Base-by-base conservation (phyloP, 129 eudicot genomes). In the Dittrichia graveolens region DNA sequence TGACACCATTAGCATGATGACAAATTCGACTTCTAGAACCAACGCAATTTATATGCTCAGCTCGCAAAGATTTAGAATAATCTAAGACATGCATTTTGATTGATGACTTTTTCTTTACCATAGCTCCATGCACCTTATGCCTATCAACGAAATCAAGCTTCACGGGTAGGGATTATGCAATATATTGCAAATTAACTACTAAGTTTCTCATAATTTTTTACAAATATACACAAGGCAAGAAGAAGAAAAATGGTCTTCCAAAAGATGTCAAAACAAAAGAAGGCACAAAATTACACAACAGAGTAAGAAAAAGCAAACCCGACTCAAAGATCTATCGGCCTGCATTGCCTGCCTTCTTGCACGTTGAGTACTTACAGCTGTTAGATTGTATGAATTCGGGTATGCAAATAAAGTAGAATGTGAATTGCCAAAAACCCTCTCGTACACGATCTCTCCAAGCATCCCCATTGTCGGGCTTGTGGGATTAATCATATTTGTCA, bases 201-300 rank as follows among this genome's bases (percentile, higher is more conserved):
- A 53, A 65, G 14, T 60, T 4, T 37, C 62, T 62, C 52, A 47
- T 48, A 67, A 40, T 13, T 59, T 78, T 55, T 42, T 78, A 78
- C 82, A 71, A 15, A 8, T 62, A 78, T 71, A 78, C 82, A 78
- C 60, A 77, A 50, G 2, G 5, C 15, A 44, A 38, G 11, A 67
- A 7, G 5, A 67, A 55, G n/a, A 11, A 44, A 48, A 18, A 37
- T 4, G 13, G 40, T 10, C 38, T 50, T 73, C 50, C 15, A 15
- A 65, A 42, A 9, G 9, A 11, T 16, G 43, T 92, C 82, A 92
- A 75, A 92, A 92, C 58, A 85, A 78, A 11, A 89, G 37, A 68
- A 92, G 91, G 65, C 98, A 89, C 65, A 87, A 72, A 47, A 85
- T 55, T 60, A 87, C 65, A 63, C 96, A 89, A 78, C 98, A 92